These are phyloP conservation scores for Lactifluus piperatus DNA, from an alignment of 768 basidiomycete genomes.

Conservation along the genomic window DNA sequence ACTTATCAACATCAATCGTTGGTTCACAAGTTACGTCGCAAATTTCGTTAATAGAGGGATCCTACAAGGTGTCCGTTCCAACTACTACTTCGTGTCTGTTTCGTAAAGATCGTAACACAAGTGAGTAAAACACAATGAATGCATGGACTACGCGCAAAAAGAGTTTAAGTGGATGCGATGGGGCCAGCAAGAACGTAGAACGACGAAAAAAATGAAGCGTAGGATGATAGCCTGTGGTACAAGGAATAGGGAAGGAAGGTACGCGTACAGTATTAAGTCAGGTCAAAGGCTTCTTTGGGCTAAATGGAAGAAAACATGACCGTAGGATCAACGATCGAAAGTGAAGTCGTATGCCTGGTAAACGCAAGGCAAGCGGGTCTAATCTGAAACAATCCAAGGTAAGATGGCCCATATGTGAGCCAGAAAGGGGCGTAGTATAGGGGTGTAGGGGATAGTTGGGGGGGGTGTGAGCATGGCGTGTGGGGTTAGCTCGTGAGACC, in stretches of 20 bases:
- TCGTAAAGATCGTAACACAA: conserved; percentile 11
- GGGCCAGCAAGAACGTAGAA: background rate
- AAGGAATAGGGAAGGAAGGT: background rate
- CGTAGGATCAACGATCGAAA: background rate
- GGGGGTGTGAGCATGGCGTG: background rate
- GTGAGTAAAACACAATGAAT: background rate
- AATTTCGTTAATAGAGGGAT: background rate
- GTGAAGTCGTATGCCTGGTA: background rate
- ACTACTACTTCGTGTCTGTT: background rate
- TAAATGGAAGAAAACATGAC: background rate
- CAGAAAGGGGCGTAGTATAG: background rate
- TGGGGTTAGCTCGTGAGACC: background rate
- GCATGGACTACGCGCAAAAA: background rate
- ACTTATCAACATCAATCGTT: background rate
- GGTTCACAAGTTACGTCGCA: background rate
- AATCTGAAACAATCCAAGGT: background rate
- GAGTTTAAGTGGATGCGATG: too few species aligned
- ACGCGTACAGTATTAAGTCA: background rate
- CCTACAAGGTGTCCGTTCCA: background rate
- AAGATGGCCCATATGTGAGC: background rate
- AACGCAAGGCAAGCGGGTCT: background rate
- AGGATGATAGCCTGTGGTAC: background rate
- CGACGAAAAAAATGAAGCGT: background rate
- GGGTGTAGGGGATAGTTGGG: background rate
- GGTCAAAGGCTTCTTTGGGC: background rate